Evolutionary conservation across 116 monocot genomes (phyloP), one percentile per base, ranked within the genome.

Genomic region (Zostera marina): DNA sequence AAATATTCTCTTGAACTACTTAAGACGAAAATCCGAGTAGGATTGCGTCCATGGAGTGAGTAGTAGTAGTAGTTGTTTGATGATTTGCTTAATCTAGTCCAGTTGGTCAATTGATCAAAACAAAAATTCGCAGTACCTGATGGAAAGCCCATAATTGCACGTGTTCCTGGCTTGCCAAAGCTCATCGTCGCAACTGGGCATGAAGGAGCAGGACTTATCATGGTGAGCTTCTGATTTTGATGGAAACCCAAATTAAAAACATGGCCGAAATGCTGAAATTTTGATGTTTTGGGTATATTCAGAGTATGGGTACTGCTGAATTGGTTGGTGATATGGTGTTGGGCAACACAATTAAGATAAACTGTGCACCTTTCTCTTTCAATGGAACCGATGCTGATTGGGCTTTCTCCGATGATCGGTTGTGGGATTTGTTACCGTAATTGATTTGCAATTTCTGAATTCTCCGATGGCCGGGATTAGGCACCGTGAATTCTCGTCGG

Each of bases 111-210:
- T 32, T 62, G 43, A 13, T 78, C n/a, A n/a, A n/a, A n/a, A n/a
- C n/a, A n/a, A n/a, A n/a, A n/a, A n/a, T n/a, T n/a, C 73, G 63
- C 78, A 92, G 87, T 83, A 80, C 78, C 83, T 62, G 92, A 83
- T 81, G 92, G 87, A 51, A 86, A 81, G 72, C 92, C 92, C 16
- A 74, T 87, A 9, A 83, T 92, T 66, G 78, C 76, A 9, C 76
- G 67, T 42, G 43, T 81, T 70, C 83, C 83, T 48, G 56, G 75
- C 58, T 60, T 80, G 58, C 78, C 77, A 57, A 83, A 86, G 44
- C 65, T 83, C 46, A 41, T 87, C 0, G 66, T 87, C 42, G 87
- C 92, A 16, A 66, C 83, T 40, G 92, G 87, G 66, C 92, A 92
- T 68, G 92, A 87, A 86, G 87, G 92, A 67, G 70, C 62, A 70